Evolutionary conservation across 331 rosid genomes (phyloP).

Genomic region (Stylosanthes scabra): DNA sequence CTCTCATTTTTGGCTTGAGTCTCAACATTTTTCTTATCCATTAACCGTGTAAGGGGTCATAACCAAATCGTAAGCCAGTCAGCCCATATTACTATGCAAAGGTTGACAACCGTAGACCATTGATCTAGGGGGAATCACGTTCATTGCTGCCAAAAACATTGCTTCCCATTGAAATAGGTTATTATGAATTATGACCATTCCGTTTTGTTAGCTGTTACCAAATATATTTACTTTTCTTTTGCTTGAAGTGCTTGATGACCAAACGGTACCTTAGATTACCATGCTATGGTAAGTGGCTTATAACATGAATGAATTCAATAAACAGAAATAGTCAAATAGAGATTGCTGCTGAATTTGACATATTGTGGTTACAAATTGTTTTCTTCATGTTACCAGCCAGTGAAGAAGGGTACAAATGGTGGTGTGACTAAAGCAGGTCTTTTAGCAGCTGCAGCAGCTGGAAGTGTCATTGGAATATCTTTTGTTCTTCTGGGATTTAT

Average conservation of each 20-base stretch:
- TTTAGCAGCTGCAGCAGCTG: slow-evolving; percentile 86
- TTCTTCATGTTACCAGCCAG: slow-evolving; percentile 59
- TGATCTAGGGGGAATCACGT: background rate
- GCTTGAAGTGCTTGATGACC: slow-evolving; percentile 20
- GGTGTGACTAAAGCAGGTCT: slow-evolving; percentile 87
- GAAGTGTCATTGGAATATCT: slow-evolving; percentile 68
- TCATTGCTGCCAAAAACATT: background rate
- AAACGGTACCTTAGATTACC: slow-evolving; percentile 16
- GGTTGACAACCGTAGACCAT: background rate
- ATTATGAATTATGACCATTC: background rate
- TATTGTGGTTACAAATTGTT: slow-evolving; percentile 28
- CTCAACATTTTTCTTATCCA: background rate
- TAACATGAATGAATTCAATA: slow-evolving; percentile 6
- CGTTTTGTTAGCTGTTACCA: background rate
- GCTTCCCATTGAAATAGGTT: background rate
- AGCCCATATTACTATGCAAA: background rate
- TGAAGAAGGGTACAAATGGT: slow-evolving; percentile 92
- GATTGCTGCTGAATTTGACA: slow-evolving; percentile 16
- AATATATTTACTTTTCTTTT: background rate
- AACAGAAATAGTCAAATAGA: slow-evolving; percentile 17
- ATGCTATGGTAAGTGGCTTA: slow-evolving; percentile 12
- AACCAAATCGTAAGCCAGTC: background rate
- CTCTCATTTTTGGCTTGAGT: background rate
- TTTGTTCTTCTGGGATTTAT: slow-evolving; percentile 65
- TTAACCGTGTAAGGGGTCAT: background rate